Conservation (phyloP, 1,139 yeast genomes). For the Magnusiomyces sp. region DNA sequence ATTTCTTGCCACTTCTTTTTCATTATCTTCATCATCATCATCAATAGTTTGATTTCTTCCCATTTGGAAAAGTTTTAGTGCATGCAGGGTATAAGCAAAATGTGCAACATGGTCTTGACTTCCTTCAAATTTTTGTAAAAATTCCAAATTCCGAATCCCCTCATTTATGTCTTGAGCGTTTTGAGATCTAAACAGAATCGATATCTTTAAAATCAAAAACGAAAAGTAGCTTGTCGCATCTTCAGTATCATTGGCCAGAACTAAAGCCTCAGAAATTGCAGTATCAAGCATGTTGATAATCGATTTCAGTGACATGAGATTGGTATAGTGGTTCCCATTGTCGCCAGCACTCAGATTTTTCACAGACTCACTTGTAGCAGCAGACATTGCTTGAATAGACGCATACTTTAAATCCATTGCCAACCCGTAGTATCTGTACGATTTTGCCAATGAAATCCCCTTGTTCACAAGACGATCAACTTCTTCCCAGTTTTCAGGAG, state of each 20-base stretch:
- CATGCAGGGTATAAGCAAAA: slow-evolving; percentile 10
- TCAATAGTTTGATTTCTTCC: slow-evolving; percentile 3
- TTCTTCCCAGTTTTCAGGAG: slow-evolving; percentile 8
- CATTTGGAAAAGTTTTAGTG: slow-evolving; percentile 9
- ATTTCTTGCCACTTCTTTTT: too few relatives aligned
- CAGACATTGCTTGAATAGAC: slow-evolving; percentile 8
- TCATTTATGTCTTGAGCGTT: slow-evolving; percentile 7
- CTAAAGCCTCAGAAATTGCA: not conserved
- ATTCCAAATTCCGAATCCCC: slow-evolving; percentile 9
- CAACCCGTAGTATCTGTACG: slow-evolving; percentile 8
- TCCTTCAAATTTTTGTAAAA: slow-evolving; percentile 7
- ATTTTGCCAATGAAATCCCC: slow-evolving; percentile 13
- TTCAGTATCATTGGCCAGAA: not conserved
- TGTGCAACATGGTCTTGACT: slow-evolving; percentile 9
- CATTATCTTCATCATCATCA: too few relatives aligned
- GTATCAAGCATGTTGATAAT: slow-evolving; percentile 1
- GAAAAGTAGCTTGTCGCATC: not conserved
- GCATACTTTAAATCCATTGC: slow-evolving; percentile 11
- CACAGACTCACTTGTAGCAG: not conserved
- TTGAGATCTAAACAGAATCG: slow-evolving; percentile 1
- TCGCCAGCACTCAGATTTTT: not conserved
- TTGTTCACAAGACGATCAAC: slow-evolving; percentile 11
- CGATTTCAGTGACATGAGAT: not conserved
- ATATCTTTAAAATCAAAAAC: slow-evolving; percentile 6
- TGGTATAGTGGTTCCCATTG: not conserved